Evolutionary conservation across 768 basidiomycete species (phyloP), one percentile per base, ranked within the genome.

Genomic region (Termitomyces sp.): DNA sequence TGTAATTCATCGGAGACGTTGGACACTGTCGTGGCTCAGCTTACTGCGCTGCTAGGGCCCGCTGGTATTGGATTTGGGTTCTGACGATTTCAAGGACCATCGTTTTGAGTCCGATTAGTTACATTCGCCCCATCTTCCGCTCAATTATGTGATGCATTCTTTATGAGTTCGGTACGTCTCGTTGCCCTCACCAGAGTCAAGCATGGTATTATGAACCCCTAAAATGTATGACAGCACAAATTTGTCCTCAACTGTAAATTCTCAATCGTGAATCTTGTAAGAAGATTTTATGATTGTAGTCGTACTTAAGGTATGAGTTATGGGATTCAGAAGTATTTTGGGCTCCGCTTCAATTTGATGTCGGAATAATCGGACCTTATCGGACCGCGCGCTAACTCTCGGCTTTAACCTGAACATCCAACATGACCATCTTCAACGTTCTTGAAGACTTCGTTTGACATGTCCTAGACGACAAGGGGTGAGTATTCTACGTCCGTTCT

Each of bases 1-100:
- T 63, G 59, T 35, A 50, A 14, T 21, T 51, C 49, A 3, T 40
- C 37, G 17, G 51, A 55, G 19, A 37, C 49, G 4, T 41, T 60
- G 56, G 32, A n/a, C 4, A 10, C 25, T 16, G 54, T 41, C 16
- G 1, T 11, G 3, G 48, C 23, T n/a, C 48, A 50, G 32, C 48
- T 50, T 50, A 14, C 16, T 14, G 21, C 48, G 5, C 9, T 50
- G 7, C 16, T 50, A 17, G 48, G 34, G 4, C 48, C 48, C n/a
- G 23, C 35, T 7, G 48, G 48, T 4, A 14, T 17, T 23, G 48
- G 31, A 4, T 8, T 32, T 27, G 21, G 12, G 34, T 12, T 19
- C 16, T 31, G 4, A 46, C 17, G 32, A 49, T 34, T 50, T 42
- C 8, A 11, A 19, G 21, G 29, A 17, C 3, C 16, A 42, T 12